These are phyloP conservation scores for Nannochloropsis granulata DNA, from an alignment of 108 stramenopile genomes.

Conservation along the genomic window DNA sequence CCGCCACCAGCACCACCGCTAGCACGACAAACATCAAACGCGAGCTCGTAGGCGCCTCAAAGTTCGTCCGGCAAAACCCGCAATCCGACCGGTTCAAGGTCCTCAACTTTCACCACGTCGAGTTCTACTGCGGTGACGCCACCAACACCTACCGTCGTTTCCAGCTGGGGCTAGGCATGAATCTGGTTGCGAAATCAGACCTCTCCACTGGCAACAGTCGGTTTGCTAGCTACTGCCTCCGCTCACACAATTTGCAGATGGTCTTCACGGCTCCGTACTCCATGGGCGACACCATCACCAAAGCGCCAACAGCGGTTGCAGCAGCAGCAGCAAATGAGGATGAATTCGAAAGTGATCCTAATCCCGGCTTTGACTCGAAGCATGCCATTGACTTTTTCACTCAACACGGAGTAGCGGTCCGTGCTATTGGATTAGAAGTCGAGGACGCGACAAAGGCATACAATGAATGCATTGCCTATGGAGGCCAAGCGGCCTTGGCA, in stretches of 20 bases:
- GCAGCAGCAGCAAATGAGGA: neutral
- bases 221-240: slow-evolving; percentile 37
- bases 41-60: neutral
- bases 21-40: too few relatives aligned
- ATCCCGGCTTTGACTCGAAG: slow-evolving; percentile 25
- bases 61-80: neutral
- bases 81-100: slow-evolving; percentile 10
- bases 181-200: slow-evolving; percentile 34
- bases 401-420: slow-evolving; percentile 35
- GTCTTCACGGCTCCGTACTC: slow-evolving; percentile 42
- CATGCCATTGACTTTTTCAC: slow-evolving; percentile 21
- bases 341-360: neutral
- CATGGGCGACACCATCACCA: neutral
- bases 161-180: slow-evolving; percentile 33
- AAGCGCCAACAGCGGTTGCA: neutral
- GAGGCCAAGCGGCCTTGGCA: slow-evolving; percentile 14
- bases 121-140: slow-evolving; percentile 42
- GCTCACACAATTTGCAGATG: slow-evolving; percentile 34
- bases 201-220: slow-evolving; percentile 34
- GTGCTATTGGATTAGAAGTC: slow-evolving; percentile 37
- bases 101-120: slow-evolving; percentile 38
- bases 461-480: slow-evolving; percentile 12
- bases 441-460: slow-evolving; percentile 32
- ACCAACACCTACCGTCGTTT: slow-evolving; percentile 32
- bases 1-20: too few relatives aligned